phyloP scores from a whole-genome alignment of 2,329 filamentous ascomycete genomes.

The Teratosphaeria nubilosa region DNA sequence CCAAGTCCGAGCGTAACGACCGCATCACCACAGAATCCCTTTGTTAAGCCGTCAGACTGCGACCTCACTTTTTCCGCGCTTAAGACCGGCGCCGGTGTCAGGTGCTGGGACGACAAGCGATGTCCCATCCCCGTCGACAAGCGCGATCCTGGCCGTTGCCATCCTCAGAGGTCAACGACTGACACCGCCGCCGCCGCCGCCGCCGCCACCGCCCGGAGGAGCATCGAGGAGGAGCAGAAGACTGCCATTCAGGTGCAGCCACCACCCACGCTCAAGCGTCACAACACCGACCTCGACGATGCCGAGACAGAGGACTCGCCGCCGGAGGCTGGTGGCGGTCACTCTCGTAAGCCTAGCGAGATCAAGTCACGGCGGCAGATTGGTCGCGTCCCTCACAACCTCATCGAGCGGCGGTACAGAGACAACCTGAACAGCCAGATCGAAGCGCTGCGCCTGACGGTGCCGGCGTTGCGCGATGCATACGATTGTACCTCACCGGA shows the following conservation, averaged over 20 bases:
- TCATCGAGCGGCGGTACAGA: constrained; percentile 37
- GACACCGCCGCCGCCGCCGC: background rate
- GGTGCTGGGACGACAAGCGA: background rate
- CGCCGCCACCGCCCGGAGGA: background rate
- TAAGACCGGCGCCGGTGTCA: background rate
- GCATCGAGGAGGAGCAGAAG: background rate
- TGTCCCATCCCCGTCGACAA: background rate
- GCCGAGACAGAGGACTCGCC: background rate
- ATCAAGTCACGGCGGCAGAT: background rate
- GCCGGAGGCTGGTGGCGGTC: background rate
- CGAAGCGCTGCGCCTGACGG: constrained; percentile 26
- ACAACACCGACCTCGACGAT: background rate
- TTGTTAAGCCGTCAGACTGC: background rate
- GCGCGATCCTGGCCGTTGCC: background rate
- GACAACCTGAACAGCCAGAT: constrained; percentile 36
- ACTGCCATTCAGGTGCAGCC: background rate
- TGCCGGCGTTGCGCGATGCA: constrained; percentile 2
- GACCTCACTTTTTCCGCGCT: background rate
- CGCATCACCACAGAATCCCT: background rate
- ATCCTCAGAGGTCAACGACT: background rate
- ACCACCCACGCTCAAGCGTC: background rate
- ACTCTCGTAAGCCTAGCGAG: background rate
- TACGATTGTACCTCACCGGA: constrained; percentile 1
- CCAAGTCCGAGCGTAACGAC: background rate
- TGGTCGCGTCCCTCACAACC: constrained; percentile 25